Conservation (phyloP, 306 rosid genomes). For the Quercus suber region DNA sequence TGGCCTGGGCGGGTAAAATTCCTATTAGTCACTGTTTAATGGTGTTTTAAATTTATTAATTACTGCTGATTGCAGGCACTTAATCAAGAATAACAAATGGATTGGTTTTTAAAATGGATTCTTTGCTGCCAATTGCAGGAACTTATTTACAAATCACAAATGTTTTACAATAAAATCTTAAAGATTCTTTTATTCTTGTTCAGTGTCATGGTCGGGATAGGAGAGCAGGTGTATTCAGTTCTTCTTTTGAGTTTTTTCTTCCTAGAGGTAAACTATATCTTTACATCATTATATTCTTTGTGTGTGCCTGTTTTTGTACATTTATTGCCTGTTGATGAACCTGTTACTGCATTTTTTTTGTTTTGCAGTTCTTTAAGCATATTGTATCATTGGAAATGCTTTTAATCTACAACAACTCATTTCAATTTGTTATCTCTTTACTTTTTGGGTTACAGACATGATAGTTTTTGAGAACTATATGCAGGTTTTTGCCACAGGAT, state of each 20-base stretch:
- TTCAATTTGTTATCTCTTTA: slow-evolving; percentile 12
- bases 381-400: slow-evolving; percentile 1
- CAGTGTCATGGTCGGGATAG: slow-evolving; percentile 52
- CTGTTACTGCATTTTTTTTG: background rate
- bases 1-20: no score
- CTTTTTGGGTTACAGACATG: slow-evolving; percentile 13
- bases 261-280: slow-evolving; percentile 57
- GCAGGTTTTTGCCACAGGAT: slow-evolving; percentile 82
- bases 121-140: background rate
- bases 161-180: background rate
- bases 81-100: slow-evolving; percentile 15
- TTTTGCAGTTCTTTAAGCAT: slow-evolving; percentile 9
- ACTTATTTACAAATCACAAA: background rate
- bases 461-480: slow-evolving; percentile 29
- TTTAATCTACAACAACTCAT: slow-evolving; percentile 8
- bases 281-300: background rate
- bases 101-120: slow-evolving; percentile 5
- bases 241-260: slow-evolving; percentile 70
- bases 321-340: background rate
- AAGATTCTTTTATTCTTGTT: background rate
- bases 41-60: no score
- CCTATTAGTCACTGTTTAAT: no score
- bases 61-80: no score
- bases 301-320: background rate
- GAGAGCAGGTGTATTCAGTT: slow-evolving; percentile 45